These are phyloP conservation scores for Aphanomyces cochlioides DNA, from an alignment of 352 stramenopile species.

Conservation along the genomic window DNA sequence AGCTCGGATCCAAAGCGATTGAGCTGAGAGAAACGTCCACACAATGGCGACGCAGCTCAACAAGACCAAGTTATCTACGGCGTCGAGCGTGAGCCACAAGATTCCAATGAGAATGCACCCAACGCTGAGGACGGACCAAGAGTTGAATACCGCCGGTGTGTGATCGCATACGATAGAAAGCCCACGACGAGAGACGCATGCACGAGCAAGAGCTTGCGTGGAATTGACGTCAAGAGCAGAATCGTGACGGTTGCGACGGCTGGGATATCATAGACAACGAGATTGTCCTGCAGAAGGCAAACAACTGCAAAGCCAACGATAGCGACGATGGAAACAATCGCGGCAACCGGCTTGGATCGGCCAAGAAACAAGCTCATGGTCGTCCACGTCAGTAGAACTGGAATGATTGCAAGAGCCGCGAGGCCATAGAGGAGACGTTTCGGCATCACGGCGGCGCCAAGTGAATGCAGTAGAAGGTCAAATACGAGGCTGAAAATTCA, in stretches of 20 bases:
- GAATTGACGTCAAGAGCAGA: background rate
- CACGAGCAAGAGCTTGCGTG: background rate
- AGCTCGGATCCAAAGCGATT: slow-evolving; percentile 56
- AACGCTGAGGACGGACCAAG: slow-evolving; percentile 1
- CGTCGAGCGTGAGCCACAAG: background rate
- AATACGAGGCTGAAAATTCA: too few species aligned
- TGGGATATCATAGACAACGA: slow-evolving; percentile 18
- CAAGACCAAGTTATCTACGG: slow-evolving; percentile 21
- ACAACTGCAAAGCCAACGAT: slow-evolving; percentile 2
- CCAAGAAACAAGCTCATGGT: slow-evolving; percentile 50
- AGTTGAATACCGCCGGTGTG: background rate
- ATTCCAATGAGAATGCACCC: background rate
- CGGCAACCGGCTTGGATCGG: slow-evolving; percentile 40
- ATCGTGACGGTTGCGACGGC: slow-evolving; percentile 11
- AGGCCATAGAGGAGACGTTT: background rate
- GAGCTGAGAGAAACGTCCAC: slow-evolving; percentile 48
- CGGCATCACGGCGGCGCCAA: too few species aligned
- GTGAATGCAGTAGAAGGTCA: too few species aligned
- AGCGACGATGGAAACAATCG: background rate
- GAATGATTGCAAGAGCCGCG: slow-evolving; percentile 35
- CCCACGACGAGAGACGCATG: background rate
- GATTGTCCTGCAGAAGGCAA: background rate
- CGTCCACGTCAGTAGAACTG: slow-evolving; percentile 55
- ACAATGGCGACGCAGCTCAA: slow-evolving; percentile 39
- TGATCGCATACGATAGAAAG: slow-evolving; percentile 20